Evolutionary conservation across 164 flowering plant species (phyloP).

Genomic region (Dillenia suffruticosa): DNA sequence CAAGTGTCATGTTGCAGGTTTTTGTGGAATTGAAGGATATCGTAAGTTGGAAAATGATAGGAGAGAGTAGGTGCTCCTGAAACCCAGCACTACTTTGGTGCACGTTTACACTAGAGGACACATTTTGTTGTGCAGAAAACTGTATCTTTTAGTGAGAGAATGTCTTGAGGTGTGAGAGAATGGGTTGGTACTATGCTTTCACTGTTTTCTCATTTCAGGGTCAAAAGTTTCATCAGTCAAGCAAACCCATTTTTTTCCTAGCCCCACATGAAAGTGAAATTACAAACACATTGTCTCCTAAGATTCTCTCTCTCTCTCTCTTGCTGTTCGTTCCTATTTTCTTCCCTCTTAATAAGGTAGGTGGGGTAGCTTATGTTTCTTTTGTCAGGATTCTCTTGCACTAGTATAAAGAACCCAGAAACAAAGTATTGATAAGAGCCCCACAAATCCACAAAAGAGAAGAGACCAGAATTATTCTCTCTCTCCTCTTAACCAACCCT

Average conservation of each 20-base stretch:
- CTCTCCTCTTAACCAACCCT: slow-evolving; percentile 1
- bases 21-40: no score
- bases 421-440: slow-evolving; percentile 9
- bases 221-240: slow-evolving; percentile 32
- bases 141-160: no score
- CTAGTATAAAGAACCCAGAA: slow-evolving; percentile 15
- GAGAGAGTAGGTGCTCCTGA: no score
- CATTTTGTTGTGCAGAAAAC: no score
- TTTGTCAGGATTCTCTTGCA: slow-evolving; percentile 40
- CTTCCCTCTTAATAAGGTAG: background rate
- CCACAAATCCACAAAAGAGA: slow-evolving; percentile 18
- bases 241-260: slow-evolving; percentile 14
- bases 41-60: no score
- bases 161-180: no score
- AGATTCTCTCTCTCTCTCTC: slow-evolving; percentile 25
- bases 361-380: slow-evolving; percentile 7
- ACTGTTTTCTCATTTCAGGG: slow-evolving; percentile 2
- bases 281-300: slow-evolving; percentile 32
- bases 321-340: slow-evolving; percentile 9
- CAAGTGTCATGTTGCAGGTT: no score
- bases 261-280: slow-evolving; percentile 44
- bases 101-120: no score
- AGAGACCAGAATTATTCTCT: slow-evolving; percentile 7
- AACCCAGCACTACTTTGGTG: no score
- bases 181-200: no score